Percentiles rank a stretch among this genome's conserved stretches.
Evolutionary conservation across 2,329 filamentous ascomycete species (phyloP).

Genomic region (Kalmusia sp.): DNA sequence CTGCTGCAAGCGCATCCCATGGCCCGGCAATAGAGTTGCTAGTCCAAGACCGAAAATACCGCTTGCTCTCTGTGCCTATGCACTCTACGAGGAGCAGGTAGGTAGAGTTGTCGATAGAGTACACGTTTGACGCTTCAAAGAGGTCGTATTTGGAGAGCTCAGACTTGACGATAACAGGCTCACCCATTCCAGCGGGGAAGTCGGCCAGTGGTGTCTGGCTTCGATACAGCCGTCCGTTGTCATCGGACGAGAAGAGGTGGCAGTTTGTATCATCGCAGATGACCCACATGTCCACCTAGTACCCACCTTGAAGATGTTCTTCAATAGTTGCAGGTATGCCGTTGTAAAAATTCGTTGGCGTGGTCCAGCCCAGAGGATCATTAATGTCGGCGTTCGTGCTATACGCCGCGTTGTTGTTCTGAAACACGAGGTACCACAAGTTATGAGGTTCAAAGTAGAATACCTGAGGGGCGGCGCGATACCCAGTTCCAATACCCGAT

Average conservation of each 20-base stretch:
- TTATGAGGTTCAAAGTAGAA: constrained; percentile 53
- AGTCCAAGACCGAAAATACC: constrained; percentile 53
- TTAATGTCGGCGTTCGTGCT: constrained; percentile 51
- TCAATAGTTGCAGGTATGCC: constrained; percentile 41
- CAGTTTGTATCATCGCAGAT: constrained; percentile 49
- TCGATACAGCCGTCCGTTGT: constrained; percentile 52
- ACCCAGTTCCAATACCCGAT: constrained; percentile 47
- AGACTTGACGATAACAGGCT: constrained; percentile 44
- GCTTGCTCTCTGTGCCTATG: constrained; percentile 38
- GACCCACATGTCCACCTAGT: constrained; percentile 55
- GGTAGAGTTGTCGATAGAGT: constrained; percentile 34
- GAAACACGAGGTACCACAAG: constrained; percentile 53
- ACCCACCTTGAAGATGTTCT: constrained; percentile 43
- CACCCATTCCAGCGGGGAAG: constrained; percentile 48
- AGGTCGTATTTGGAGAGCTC: constrained; percentile 37
- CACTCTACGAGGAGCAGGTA: constrained; percentile 52
- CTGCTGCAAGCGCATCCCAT: constrained; percentile 46
- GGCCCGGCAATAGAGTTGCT: constrained; percentile 37
- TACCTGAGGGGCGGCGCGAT: constrained; percentile 51
- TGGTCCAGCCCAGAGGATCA: constrained; percentile 50
- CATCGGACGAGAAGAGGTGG: constrained; percentile 52
- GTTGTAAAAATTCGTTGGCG: constrained; percentile 46
- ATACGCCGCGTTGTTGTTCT: constrained; percentile 53
- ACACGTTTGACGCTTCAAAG: constrained; percentile 50
- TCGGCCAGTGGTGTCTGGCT: constrained; percentile 41